Evolutionary conservation across 2,329 filamentous ascomycete species (phyloP), one percentile per base, ranked within the genome.

Genomic region (Calonectria pseudoturangicola): DNA sequence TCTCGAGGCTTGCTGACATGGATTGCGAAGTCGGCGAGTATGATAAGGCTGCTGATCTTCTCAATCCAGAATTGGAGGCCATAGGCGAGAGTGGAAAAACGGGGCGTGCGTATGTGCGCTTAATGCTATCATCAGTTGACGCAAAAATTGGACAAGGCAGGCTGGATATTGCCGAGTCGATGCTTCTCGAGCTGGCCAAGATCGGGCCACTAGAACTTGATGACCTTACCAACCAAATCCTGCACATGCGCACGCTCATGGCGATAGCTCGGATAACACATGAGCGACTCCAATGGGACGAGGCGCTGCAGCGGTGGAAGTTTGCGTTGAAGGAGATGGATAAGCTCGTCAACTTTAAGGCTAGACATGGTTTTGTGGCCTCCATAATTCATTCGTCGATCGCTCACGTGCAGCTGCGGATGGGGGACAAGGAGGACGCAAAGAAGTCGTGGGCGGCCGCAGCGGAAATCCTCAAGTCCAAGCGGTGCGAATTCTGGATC

Each of bases 401-500:
- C 8, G 78, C 82, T 0, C 82, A 84, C 5, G 79, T 77, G 0
- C 79, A 80, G 8, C 72, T 84, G 5, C 69, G 63, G 0, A 16
- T 75, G 0, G 81, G 80, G 0, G 76, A 83, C 13, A 48, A 28
- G 0, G 66, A 77, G 0, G 63, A 68, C 0, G 80, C 72, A 0
- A 66, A 66, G 1, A 62, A 68, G n/a, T 75, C 79, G 0, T 83
- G 82, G 82, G 77, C 72, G 10, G 66, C 68, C 1, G 79, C 71
- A 4, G 71, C 77, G 0, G 77, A 78, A 7, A 74, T 80, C 1
- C 72, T 76, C 3, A 77, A 73, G 58, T 78, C 41, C 0, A 79
- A 82, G 41, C 75, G 73, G 3, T 83, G 81, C 45, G 81, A 84
- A 68, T 84, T 79, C 41, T 80, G 79, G 4, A 74, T 84, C 2